These are phyloP conservation scores for Nigrograna mackinnonii DNA, from an alignment of 2,329 filamentous ascomycete genomes.

Conservation along the genomic window DNA sequence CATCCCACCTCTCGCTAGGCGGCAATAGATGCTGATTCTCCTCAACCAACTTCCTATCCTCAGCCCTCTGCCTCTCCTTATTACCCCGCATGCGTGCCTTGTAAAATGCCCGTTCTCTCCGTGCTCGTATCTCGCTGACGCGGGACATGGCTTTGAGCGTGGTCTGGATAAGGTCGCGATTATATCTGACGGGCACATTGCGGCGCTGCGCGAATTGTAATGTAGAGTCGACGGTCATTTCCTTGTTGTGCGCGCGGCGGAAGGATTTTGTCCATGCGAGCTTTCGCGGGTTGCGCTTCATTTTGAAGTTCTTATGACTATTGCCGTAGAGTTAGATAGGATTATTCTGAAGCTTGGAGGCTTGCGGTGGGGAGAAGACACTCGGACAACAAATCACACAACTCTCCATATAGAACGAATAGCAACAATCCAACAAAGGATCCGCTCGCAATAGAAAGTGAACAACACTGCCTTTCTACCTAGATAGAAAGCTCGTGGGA, in stretches of 20 bases:
- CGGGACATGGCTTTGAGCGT: slow-evolving; percentile 93
- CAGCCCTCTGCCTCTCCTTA: slow-evolving; percentile 76
- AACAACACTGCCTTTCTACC: no score
- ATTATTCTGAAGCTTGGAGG: no score
- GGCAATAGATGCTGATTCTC: slow-evolving; percentile 93
- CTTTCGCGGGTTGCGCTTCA: slow-evolving; percentile 97
- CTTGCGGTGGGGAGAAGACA: no score
- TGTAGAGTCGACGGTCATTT: slow-evolving; percentile 81
- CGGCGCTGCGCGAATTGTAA: slow-evolving; percentile 89
- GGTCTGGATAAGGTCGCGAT: slow-evolving; percentile 84
- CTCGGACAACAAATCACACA: no score
- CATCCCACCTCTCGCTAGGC: slow-evolving; percentile 48
- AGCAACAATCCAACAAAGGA: no score
- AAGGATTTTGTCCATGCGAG: slow-evolving; percentile 97
- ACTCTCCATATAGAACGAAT: no score
- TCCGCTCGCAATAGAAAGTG: no score
- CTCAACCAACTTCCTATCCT: slow-evolving; percentile 84
- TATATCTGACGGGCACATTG: slow-evolving; percentile 94
- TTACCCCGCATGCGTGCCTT: slow-evolving; percentile 92
- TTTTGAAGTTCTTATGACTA: slow-evolving; percentile 81
- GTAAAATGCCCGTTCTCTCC: slow-evolving; percentile 90
- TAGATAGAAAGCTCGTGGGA: no score
- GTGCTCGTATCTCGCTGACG: slow-evolving; percentile 79
- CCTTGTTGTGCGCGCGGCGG: slow-evolving; percentile 69
- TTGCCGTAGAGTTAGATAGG: slow-evolving; percentile 32